A percentile compares a stretch with the other conserved stretches of the same genome.
phyloP scores from a whole-genome alignment of 768 basidiomycete species.

The Paxillus ammoniavirescens region DNA sequence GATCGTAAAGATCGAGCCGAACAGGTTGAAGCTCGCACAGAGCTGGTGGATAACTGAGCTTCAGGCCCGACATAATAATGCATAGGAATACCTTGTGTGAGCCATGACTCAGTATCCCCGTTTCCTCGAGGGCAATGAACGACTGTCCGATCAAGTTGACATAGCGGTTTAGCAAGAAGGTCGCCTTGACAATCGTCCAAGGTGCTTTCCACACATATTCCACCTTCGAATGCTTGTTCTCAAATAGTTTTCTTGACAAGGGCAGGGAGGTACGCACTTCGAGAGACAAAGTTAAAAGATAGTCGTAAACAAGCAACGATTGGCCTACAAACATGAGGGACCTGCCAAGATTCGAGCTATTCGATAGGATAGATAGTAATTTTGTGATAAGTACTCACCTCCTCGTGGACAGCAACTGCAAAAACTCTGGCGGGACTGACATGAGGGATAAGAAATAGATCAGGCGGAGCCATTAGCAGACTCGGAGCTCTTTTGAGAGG shows the following conservation, averaged over 20 bases:
- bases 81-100: background rate
- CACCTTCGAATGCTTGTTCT: constrained; percentile 1
- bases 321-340: constrained; percentile 5
- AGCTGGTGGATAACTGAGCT: constrained; percentile 3
- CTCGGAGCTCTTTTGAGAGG: too few relatives aligned
- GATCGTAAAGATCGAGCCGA: constrained; percentile 4
- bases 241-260: background rate
- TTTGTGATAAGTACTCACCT: background rate
- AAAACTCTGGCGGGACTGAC: too few relatives aligned
- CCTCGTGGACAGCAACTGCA: background rate
- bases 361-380: background rate
- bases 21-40: constrained; percentile 10
- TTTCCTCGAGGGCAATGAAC: constrained; percentile 3
- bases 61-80: background rate
- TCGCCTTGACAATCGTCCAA: constrained; percentile 6
- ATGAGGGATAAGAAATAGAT: too few relatives aligned
- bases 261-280: constrained; percentile 8
- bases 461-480: too few relatives aligned
- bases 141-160: constrained; percentile 14
- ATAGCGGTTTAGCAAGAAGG: constrained; percentile 18
- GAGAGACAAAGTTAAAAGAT: constrained; percentile 11
- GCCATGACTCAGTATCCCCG: constrained; percentile 1
- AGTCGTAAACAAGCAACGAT: constrained; percentile 15
- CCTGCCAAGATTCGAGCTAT: background rate
- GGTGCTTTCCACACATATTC: constrained; percentile 16